phyloP scores from a whole-genome alignment of 768 basidiomycete genomes.

The Cystofilobasidium bisporidii region DNA sequence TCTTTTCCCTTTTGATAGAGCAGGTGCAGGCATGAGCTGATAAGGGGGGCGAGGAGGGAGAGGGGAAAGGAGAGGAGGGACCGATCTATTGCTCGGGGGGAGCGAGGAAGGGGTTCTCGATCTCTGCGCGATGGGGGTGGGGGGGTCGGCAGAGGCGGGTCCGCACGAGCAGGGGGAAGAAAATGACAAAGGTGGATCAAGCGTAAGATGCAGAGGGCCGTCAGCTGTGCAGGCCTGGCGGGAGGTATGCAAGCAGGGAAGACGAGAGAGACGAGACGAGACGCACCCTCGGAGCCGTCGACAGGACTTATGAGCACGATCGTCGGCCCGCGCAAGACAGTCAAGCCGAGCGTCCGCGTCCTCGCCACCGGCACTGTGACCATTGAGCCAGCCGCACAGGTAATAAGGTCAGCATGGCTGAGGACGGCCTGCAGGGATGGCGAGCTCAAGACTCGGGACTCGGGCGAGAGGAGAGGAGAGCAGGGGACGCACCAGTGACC shows the following conservation, averaged over 20 bases:
- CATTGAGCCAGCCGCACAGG: slow-evolving; percentile 6
- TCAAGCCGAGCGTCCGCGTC: slow-evolving; percentile 55
- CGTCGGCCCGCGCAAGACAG: slow-evolving; percentile 85
- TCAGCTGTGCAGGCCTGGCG: no score
- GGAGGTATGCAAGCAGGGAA: no score
- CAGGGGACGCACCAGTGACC: slow-evolving; percentile 50
- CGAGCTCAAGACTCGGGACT: neutral
- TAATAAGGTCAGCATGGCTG: no score
- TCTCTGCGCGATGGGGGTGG: slow-evolving; percentile 45
- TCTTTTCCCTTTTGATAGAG: no score
- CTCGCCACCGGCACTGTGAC: slow-evolving; percentile 30
- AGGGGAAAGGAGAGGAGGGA: no score
- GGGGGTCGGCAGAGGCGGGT: neutral
- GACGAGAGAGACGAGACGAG: no score
- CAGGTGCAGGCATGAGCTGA: neutral
- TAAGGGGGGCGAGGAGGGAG: neutral
- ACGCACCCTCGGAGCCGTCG: slow-evolving; percentile 66
- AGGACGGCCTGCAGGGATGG: neutral
- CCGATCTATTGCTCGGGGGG: slow-evolving; percentile 21
- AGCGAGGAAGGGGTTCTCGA: slow-evolving; percentile 67
- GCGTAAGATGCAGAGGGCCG: no score
- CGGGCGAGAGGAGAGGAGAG: no score
- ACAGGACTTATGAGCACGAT: slow-evolving; percentile 88
- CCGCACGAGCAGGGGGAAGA: neutral
- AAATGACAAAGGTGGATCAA: no score